phyloP scores from a whole-genome alignment of 495 filamentous ascomycete genomes.

The Hypoxylon crocopeplum region DNA sequence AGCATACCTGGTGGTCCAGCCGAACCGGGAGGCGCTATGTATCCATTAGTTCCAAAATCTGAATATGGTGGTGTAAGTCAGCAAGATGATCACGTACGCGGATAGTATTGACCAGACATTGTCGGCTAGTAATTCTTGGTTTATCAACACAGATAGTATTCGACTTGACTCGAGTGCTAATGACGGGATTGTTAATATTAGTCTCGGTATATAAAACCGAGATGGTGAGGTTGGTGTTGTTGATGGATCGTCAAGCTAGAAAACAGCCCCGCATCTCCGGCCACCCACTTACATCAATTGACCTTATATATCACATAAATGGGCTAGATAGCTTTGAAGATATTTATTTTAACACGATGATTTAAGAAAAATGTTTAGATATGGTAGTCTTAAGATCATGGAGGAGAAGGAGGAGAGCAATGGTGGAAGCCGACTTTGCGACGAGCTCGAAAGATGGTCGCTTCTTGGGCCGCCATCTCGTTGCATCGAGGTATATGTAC shows the following conservation, averaged over 20 bases:
- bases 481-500: conserved; percentile 11
- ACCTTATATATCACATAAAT: too few relatives aligned
- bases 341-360: too few relatives aligned
- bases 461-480: conserved; percentile 30
- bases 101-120: conserved; percentile 42
- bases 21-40: conserved; percentile 35
- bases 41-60: conserved; percentile 7
- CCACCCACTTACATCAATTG: conserved; percentile 1
- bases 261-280: conserved; percentile 16
- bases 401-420: neutral
- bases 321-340: too few relatives aligned
- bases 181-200: too few relatives aligned
- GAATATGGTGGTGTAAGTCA: neutral
- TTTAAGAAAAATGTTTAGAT: too few relatives aligned
- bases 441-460: conserved; percentile 12
- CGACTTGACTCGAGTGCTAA: neutral
- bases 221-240: neutral
- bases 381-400: neutral
- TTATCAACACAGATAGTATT: neutral
- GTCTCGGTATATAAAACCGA: neutral
- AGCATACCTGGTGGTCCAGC: conserved; percentile 35
- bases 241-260: conserved; percentile 10
- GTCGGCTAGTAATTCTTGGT: neutral
- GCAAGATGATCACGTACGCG: conserved; percentile 22
- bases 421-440: conserved; percentile 1